Conservation (phyloP, 306 rosid species). For the Prunus mira region DNA sequence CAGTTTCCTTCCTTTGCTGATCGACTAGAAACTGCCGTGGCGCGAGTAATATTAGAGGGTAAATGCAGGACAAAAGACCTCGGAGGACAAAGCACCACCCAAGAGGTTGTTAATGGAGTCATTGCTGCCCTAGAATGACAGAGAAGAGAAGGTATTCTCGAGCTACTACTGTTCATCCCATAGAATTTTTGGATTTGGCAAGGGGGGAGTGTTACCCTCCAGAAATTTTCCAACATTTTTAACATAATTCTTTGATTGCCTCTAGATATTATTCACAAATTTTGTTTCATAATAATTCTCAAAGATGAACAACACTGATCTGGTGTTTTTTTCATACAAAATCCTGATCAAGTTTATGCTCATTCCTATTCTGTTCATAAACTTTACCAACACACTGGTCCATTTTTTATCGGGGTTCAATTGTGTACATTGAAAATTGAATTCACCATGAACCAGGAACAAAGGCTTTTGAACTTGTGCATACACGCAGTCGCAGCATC, state of each 20-base stretch:
- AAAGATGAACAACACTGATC: neutral
- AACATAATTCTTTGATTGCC: conserved; percentile 13
- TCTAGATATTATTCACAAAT: neutral
- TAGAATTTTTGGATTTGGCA: conserved; percentile 10
- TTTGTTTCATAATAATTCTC: conserved; percentile 4
- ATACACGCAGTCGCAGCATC: neutral
- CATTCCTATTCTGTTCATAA: neutral
- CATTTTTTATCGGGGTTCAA: no score
- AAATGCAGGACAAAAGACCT: conserved; percentile 66
- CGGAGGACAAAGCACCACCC: conserved; percentile 75
- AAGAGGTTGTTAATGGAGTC: conserved; percentile 72
- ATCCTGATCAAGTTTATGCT: neutral
- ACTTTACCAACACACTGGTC: no score
- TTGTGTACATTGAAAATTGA: neutral
- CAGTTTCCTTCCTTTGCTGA: conserved; percentile 82
- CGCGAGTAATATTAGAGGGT: conserved; percentile 55
- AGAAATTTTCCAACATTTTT: neutral
- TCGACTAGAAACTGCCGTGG: conserved; percentile 67
- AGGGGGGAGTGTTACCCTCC: neutral
- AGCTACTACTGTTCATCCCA: neutral
- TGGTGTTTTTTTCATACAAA: neutral
- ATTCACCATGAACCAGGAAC: neutral
- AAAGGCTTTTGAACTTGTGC: neutral
- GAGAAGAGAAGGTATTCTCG: neutral
- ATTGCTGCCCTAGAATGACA: conserved; percentile 52